phyloP scores from a whole-genome alignment of 352 stramenopile species.

The Globisporangium solare region DNA sequence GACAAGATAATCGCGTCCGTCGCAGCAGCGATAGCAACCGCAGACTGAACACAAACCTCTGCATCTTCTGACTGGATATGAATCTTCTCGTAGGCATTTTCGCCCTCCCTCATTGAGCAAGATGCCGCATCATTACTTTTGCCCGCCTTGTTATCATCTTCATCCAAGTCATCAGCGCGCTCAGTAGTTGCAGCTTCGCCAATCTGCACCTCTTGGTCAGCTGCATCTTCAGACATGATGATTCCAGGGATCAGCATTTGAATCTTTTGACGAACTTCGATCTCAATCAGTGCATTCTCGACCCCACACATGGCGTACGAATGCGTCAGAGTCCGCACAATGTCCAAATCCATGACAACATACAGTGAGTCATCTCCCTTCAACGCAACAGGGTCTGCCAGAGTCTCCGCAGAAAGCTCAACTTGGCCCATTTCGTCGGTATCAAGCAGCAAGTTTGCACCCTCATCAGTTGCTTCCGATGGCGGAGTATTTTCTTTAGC shows the following conservation, averaged over 20 bases:
- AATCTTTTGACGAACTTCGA: conserved; percentile 14
- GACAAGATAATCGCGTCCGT: conserved; percentile 24
- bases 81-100: not conserved
- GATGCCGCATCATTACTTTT: not conserved
- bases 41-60: conserved; percentile 10
- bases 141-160: not conserved
- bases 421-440: no score
- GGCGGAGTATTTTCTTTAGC: not conserved
- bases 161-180: not conserved
- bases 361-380: not conserved
- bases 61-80: conserved; percentile 1
- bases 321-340: conserved; percentile 7
- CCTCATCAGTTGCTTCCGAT: not conserved
- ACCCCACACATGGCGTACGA: not conserved
- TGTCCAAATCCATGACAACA: conserved; percentile 7
- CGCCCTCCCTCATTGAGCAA: not conserved
- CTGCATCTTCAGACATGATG: not conserved
- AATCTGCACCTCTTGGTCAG: not conserved
- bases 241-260: conserved; percentile 8
- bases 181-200: not conserved
- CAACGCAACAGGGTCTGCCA: not conserved
- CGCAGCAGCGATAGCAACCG: conserved; percentile 13
- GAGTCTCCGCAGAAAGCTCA: not conserved
- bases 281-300: conserved; percentile 11
- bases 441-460: not conserved